Evolutionary conservation across 805 yeast species (phyloP).

Genomic region (Hanseniaspora mollemarum): DNA sequence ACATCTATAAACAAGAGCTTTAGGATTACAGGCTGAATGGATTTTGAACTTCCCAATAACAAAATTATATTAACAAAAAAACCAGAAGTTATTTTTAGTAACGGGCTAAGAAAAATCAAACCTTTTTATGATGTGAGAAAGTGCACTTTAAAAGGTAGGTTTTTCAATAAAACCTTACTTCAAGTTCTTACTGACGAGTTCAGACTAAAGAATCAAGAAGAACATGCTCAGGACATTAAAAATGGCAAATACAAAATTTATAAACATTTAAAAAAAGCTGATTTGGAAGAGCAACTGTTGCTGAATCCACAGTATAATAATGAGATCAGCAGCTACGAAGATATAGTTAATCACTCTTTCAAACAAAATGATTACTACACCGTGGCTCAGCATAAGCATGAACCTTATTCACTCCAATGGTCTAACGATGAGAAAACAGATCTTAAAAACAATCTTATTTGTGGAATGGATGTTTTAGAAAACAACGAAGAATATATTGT

Average conservation of each 20-base stretch:
- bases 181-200: constrained; percentile 36
- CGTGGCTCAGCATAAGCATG: constrained; percentile 59
- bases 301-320: constrained; percentile 16
- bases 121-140: constrained; percentile 34
- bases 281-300: background rate
- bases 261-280: constrained; percentile 16
- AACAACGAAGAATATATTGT: constrained; percentile 69
- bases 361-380: constrained; percentile 25
- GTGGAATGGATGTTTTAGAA: constrained; percentile 50
- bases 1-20: background rate
- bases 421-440: constrained; percentile 17
- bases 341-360: constrained; percentile 5
- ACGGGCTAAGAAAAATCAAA: constrained; percentile 33
- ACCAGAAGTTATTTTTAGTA: constrained; percentile 14
- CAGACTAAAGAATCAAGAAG: constrained; percentile 21
- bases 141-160: constrained; percentile 36
- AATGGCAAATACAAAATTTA: constrained; percentile 21
- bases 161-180: constrained; percentile 32
- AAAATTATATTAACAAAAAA: constrained; percentile 4
- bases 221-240: constrained; percentile 20
- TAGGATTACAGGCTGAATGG: constrained; percentile 1
- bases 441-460: constrained; percentile 18
- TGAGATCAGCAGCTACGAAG: constrained; percentile 16
- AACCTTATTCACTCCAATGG: constrained; percentile 60
- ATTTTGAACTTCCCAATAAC: constrained; percentile 3